Conservation (phyloP, 2,329 filamentous ascomycete species). For the Penicillium olsonii region DNA sequence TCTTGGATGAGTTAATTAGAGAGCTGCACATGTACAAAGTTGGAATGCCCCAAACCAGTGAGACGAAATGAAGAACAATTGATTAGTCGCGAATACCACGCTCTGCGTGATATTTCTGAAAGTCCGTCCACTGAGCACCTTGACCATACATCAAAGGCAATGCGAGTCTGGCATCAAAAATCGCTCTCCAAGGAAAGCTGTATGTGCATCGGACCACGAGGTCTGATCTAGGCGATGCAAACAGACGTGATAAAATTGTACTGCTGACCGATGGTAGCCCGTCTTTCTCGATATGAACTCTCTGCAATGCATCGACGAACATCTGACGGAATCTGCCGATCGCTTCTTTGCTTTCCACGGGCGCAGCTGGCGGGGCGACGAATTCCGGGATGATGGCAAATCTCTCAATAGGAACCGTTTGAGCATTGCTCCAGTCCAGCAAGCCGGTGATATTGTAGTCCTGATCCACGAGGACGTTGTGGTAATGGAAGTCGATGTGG, state of each 20-base stretch:
- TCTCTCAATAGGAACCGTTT: neutral
- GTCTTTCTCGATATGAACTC: neutral
- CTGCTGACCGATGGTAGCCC: neutral
- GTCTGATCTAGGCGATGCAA: neutral
- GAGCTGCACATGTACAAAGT: too few species aligned
- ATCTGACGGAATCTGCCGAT: neutral
- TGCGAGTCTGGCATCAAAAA: neutral
- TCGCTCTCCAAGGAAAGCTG: neutral
- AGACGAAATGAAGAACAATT: too few species aligned
- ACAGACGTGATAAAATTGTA: neutral
- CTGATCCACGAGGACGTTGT: neutral
- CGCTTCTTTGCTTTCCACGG: neutral
- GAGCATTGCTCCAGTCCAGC: neutral
- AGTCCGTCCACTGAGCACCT: neutral
- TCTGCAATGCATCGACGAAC: neutral
- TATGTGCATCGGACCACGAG: neutral
- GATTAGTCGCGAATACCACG: too few species aligned
- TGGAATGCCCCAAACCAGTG: too few species aligned
- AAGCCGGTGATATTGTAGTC: neutral
- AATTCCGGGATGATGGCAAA: neutral
- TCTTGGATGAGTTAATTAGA: too few species aligned
- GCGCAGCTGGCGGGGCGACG: neutral
- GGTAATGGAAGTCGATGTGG: neutral
- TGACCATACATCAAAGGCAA: neutral
- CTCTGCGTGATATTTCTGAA: neutral